Evolutionary conservation across 106 monocot species (phyloP).

Genomic region (Dioscorea dumetorum): DNA sequence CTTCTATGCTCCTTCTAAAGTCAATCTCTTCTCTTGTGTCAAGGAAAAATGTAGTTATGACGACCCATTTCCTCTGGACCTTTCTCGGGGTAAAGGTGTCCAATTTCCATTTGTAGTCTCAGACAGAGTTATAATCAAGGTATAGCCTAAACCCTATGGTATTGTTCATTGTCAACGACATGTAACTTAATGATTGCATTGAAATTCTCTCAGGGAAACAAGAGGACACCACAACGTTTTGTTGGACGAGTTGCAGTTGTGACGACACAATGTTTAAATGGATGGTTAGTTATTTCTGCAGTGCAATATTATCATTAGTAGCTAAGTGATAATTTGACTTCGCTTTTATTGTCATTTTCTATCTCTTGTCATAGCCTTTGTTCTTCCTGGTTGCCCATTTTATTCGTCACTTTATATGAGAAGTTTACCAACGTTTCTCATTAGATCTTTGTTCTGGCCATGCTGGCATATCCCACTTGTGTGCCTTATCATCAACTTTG

Average conservation of each 20-base stretch:
- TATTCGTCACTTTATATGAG: too few species aligned
- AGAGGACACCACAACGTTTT: constrained; percentile 83
- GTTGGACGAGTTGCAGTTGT: constrained; percentile 82
- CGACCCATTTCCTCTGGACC: constrained; percentile 33
- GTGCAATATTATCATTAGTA: background rate
- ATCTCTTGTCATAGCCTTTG: too few species aligned
- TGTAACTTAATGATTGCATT: background rate
- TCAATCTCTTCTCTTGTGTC: background rate
- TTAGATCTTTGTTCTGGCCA: too few species aligned
- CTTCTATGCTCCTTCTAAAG: background rate
- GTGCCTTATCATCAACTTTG: too few species aligned
- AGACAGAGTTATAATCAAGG: constrained; percentile 86
- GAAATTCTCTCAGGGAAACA: constrained; percentile 64
- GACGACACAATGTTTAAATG: constrained; percentile 86
- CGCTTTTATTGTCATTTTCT: too few species aligned
- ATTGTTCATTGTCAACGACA: background rate
- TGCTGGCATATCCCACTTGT: too few species aligned
- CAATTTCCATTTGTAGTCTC: constrained; percentile 88
- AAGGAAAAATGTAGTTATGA: constrained; percentile 58
- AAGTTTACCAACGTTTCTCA: too few species aligned
- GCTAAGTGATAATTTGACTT: too few species aligned
- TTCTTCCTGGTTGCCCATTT: too few species aligned
- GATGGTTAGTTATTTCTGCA: constrained; percentile 58
- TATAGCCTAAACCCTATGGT: constrained; percentile 8
- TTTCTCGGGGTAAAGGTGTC: constrained; percentile 63